Evolutionary conservation across 208 protist genomes (phyloP).

Genomic region (Trypanosoma lewisi): DNA sequence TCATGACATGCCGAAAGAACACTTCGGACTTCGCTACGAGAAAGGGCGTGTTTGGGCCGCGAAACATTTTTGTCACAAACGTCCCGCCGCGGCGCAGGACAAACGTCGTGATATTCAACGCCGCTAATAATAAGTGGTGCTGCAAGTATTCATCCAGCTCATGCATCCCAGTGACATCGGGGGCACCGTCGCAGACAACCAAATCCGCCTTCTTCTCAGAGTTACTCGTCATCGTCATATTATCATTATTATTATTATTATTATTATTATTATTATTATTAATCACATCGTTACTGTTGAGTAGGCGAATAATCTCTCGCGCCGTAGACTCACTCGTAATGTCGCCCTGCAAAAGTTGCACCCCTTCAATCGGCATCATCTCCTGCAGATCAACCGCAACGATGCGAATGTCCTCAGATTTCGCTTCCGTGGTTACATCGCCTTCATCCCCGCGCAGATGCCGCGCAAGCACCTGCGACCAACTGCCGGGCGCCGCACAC

Average conservation of each 20-base stretch:
- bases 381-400: slow-evolving; percentile 99
- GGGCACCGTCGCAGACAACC: slow-evolving; percentile 99
- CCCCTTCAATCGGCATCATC: slow-evolving; percentile 98
- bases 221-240: background rate
- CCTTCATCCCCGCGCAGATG: slow-evolving; percentile 28
- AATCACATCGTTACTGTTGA: slow-evolving; percentile 62
- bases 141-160: slow-evolving; percentile 99
- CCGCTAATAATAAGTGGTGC: slow-evolving; percentile 96
- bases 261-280: slow-evolving; percentile 8
- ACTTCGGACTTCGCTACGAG: slow-evolving; percentile 94
- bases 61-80: slow-evolving; percentile 99
- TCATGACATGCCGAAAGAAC: slow-evolving; percentile 96
- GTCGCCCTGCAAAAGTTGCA: slow-evolving; percentile 88
- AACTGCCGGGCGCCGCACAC: slow-evolving; percentile 97
- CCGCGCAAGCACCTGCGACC: slow-evolving; percentile 91
- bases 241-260: slow-evolving; percentile 37
- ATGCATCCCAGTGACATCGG: slow-evolving; percentile 99
- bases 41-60: slow-evolving; percentile 93
- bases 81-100: slow-evolving; percentile 91
- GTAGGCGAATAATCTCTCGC: slow-evolving; percentile 87
- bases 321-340: slow-evolving; percentile 86
- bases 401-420: slow-evolving; percentile 32
- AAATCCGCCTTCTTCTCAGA: slow-evolving; percentile 89
- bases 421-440: background rate
- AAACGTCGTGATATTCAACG: slow-evolving; percentile 97